Evolutionary conservation across 306 rosid species (phyloP), one percentile per base, ranked within the genome.

Genomic region (Cercis canadensis): DNA sequence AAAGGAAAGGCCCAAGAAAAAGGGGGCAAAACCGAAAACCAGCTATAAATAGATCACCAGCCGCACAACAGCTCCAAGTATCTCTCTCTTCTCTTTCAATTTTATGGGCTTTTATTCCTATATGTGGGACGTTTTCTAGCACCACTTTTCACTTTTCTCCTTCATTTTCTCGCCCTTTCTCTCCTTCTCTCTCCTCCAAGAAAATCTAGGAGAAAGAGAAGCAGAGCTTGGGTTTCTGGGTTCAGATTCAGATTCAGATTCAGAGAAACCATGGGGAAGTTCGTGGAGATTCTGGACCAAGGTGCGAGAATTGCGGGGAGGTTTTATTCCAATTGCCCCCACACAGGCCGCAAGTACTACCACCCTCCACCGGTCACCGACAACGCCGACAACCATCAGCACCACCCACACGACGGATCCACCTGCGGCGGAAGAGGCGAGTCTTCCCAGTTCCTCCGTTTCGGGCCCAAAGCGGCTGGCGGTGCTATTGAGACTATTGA

Each of bases 301-400:
- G 86, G 89, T 8, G 83, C 69, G 15, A 89, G 87, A 70, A 78
- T 86, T 7, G 88, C 40, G 5, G 73, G 77, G 2, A 82, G 95
- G 45, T 84, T 72, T 32, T 80, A 89, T 65, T 84, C 95, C 13
- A 85, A 89, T 52, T 89, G 86, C 55, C 92, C 94, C 2, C 89
- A 86, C 6, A 89, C 95, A 1, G 86, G 86, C 9, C 82, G 95
- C 24, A 86, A 77, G 83, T 89, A 75, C 76, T 89, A 89, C 73
- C 95, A 86, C 36, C 95, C 95, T 34, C 92, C 89, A n/a, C 73
- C 66, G 0, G 11, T 33, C 49, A 60, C 76, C 51, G 80, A 81
- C 18, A 37, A 62, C 41, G 40, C 70, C 13, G 75, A 71, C 53
- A 6, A 68, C 72, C 79, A 77, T 0, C 13, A 71, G 53, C 11